Evolutionary conservation across 2,329 filamentous ascomycete genomes (phyloP), one percentile per base, ranked within the genome.

Genomic region (Simplicillium aogashimaense): DNA sequence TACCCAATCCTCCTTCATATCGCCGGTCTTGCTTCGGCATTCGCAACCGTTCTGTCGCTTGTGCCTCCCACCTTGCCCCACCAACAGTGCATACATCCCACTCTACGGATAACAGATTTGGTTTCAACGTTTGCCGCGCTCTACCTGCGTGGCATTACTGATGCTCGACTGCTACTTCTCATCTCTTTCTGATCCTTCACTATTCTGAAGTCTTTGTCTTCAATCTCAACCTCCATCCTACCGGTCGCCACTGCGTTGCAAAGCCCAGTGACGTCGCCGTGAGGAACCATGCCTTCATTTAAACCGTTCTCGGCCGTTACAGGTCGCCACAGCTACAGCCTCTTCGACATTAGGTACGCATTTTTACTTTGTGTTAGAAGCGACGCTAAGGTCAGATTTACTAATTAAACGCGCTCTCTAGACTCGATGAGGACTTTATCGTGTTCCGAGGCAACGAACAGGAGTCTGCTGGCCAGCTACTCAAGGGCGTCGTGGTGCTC

Each of bases 371-470:
- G 12, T 34, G 13, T 7, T 25, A 28, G 14, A n/a, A 36, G 18
- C 29, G 20, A 20, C 37, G 44, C 32, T 44, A 31, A 18, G 15
- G 32, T 13, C 30, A 36, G 7, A 30, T 17, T 46, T 36, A 44
- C 53, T 46, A 36, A 43, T 43, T 15, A 25, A 47, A 20, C 16
- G 29, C n/a, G 34, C 35, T 38, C 33, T 31, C 14, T 52, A 88
- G 85, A 39, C 73, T 89, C 44, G 83, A 89, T 39, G 81, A 83
- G 53, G 81, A 86, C 52, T 84, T 89, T 42, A 76, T 90, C 43
- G 80, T 90, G 25, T 82, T 92, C 47, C 80, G 85, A 39, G 86
- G 86, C 44, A 73, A 66, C 49, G 80, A 86, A 42, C 72, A 83
- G 56, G 86, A 90, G 55, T 83, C 85, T 36, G 76, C 83, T 34